These are phyloP conservation scores for Penicillium italicum DNA, from an alignment of 2,329 filamentous ascomycete genomes.

Conservation along the genomic window DNA sequence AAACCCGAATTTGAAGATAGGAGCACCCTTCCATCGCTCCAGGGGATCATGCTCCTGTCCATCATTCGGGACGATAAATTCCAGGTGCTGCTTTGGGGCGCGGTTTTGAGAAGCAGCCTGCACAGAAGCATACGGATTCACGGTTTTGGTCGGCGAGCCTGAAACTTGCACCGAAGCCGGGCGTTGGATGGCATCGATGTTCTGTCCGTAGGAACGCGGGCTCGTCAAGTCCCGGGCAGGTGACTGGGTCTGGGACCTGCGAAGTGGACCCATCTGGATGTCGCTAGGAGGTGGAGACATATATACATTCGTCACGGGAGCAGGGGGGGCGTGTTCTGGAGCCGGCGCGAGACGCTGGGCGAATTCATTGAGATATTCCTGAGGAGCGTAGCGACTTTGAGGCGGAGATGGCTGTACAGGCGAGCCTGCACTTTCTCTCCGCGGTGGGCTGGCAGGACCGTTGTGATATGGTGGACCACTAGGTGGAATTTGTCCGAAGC, in stretches of 20 bases:
- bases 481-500: conserved; percentile 18
- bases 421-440: conserved; percentile 8
- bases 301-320: conserved; percentile 10
- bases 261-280: conserved; percentile 39
- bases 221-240: conserved; percentile 54
- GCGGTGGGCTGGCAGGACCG: conserved; percentile 1
- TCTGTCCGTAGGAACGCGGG: conserved; percentile 43
- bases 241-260: conserved; percentile 57
- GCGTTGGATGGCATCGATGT: conserved; percentile 48
- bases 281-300: conserved; percentile 26
- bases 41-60: conserved; percentile 66
- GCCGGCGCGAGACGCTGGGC: conserved; percentile 29
- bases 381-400: conserved; percentile 33
- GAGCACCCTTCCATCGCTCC: conserved; percentile 84
- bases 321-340: conserved; percentile 11
- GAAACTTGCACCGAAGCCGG: conserved; percentile 55
- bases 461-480: conserved; percentile 12
- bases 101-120: conserved; percentile 35
- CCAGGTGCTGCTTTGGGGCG: conserved; percentile 49
- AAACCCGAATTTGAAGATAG: conserved; percentile 82
- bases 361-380: conserved; percentile 32
- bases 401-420: conserved; percentile 24
- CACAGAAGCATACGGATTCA: conserved; percentile 36
- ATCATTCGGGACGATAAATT: conserved; percentile 55
- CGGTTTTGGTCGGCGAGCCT: conserved; percentile 38